Percentiles rank a stretch among this genome's conserved stretches.
Evolutionary conservation across 768 basidiomycete genomes (phyloP).

Genomic region (Lyophyllum shimeji): DNA sequence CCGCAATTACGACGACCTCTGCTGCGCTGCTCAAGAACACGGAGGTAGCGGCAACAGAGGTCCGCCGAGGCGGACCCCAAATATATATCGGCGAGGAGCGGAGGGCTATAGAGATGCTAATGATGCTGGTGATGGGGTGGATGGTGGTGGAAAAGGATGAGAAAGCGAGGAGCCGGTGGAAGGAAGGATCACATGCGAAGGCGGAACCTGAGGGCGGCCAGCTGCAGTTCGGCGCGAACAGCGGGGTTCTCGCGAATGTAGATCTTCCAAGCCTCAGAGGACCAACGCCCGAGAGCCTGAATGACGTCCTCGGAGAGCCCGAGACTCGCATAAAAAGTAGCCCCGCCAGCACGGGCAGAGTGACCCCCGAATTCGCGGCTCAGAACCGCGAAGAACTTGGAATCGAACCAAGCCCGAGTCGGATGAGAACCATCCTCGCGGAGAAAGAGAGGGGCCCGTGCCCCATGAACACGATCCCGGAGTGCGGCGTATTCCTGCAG

Average conservation of each 20-base stretch:
- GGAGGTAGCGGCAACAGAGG: not conserved
- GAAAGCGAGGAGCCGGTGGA: not conserved
- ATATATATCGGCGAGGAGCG: not conserved
- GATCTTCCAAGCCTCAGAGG: constrained; percentile 23
- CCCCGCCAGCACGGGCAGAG: constrained; percentile 17
- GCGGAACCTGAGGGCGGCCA: not conserved
- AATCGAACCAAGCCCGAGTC: constrained; percentile 22
- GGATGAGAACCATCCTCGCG: constrained; percentile 19
- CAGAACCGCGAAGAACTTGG: constrained; percentile 15
- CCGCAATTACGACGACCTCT: not conserved
- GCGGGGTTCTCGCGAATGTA: constrained; percentile 21
- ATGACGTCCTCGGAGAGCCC: constrained; percentile 23
- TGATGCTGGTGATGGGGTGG: not conserved
- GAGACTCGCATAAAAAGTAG: constrained; percentile 24
- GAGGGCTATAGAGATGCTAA: not conserved
- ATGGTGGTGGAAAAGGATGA: not conserved
- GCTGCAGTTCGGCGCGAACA: not conserved
- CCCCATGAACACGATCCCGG: constrained; percentile 17
- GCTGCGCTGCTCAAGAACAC: not conserved
- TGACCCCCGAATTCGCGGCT: constrained; percentile 21
- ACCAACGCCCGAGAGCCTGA: constrained; percentile 23
- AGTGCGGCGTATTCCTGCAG: constrained; percentile 11
- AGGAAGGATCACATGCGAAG: not conserved
- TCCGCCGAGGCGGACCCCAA: not conserved
- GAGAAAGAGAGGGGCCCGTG: constrained; percentile 18